Base-by-base conservation (phyloP, 306 rosid species). In the Calophaca sinica region DNA sequence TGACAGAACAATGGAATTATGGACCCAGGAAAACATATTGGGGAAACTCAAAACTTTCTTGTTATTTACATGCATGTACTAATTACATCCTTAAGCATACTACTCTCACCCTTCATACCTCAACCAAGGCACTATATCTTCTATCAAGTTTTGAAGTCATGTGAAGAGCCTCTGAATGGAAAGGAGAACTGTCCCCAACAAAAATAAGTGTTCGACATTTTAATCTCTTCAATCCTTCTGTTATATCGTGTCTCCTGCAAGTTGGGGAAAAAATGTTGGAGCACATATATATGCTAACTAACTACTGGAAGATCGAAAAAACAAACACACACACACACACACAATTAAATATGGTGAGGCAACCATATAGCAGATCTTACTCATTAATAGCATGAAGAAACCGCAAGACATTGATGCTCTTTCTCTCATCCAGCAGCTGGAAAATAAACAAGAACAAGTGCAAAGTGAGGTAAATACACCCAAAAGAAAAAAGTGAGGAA, bases 121-220 rank as follows among this genome's bases (percentile, higher is more conserved):
- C 98, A 73, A 93, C 96, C 73, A 91, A 72, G 64, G 97, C 98
- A 70, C 96, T 83, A 68, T 79, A 88, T 88, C 93, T 86, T 78
- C 88, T 84, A 72, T 91, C 98, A 50, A 91, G 79, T 80, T 90
- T 93, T 15, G 96, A 82, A 61, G 93, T 84, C 98, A 93, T 91
- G 74, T 91, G 80, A 35, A 93, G 85, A 60, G 98, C 97, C 85
- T 93, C 98, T 1, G 89, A 82, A 81, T 93, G 98, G 84, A 91
- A 93, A 49, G 98, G 98, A 41, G 98, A 93, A 82, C 90, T 89
- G 72, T 93, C 98, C 79, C 98, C 98, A 15, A 93, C 93, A 68
- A 90, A 93, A 44, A 93, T 89, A 63, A 90, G 97, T 0, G 97
- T 89, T n/a, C 98, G 93, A 32, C 98, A 93, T 83, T 78, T 86